Evolutionary conservation across 768 basidiomycete species (phyloP), one percentile per base, ranked within the genome.

Genomic region (Tulasnella sp.): DNA sequence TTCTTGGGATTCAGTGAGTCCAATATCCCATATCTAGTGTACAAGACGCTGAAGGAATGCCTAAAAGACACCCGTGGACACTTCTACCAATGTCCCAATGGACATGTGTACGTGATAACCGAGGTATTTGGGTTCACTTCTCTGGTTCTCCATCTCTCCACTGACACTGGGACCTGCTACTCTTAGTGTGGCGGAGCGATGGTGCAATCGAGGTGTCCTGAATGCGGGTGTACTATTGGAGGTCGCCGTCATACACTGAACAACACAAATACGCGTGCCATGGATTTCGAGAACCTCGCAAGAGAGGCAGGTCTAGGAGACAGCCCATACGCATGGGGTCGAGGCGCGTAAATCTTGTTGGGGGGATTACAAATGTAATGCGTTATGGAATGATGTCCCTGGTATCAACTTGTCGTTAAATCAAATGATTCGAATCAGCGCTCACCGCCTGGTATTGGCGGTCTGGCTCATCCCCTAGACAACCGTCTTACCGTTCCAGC

Each of bases 151-250:
- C 20, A 64, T n/a, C 41, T n/a, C 20, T 34, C 24, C 22, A 42
- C 69, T 37, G 74, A 31, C 72, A 3, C 6, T 31, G 24, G 74
- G 2, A 41, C 18, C 14, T 41, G 3, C 11, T 31, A 12, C 73
- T 28, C 50, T 11, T 41, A 82, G 81, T 81, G 81, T 48, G 81
- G 81, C 16, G 81, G 81, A 9, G 81, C 81, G 12, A 81, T 76
- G 74, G 74, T 75, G 18, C 22, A 41, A 46, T 37, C 82, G 8
- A 42, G 16, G 31, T 84, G 83, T 58, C 82, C 81, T 7, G 83
- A 84, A 50, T 84, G 83, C 73, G 83, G 83, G n/a, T 81, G 77
- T 40, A 24, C 28, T 11, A 80, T 84, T 64, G 83, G 83, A 16
- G 83, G 83, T 3, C 22, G n/a, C 4, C 1, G 80, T 72, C 83